Percentiles rank a stretch among this genome's conserved stretches.
phyloP scores from a whole-genome alignment of 208 protist genomes.

The Cochliopodium minus region DNA sequence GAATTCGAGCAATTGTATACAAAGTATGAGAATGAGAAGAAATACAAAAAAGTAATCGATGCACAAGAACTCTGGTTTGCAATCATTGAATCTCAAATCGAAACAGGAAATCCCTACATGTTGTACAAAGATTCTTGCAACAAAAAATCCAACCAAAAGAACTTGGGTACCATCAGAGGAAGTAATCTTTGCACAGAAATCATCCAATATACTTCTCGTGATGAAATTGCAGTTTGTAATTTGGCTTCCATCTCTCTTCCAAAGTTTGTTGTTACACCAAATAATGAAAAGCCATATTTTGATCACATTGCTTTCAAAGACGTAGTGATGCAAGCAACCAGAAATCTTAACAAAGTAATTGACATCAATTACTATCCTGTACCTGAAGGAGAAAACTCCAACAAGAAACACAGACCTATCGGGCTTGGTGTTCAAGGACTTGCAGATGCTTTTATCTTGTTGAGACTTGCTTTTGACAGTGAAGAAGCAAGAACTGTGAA shows the following conservation, averaged over 20 bases:
- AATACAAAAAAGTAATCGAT: constrained; percentile 53
- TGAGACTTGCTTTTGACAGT: constrained; percentile 81
- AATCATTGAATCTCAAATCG: constrained; percentile 92
- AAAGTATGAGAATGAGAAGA: constrained; percentile 69
- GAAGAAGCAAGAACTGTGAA: constrained; percentile 74
- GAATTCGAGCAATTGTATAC: constrained; percentile 80
- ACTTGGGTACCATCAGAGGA: constrained; percentile 94
- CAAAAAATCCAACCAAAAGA: constrained; percentile 94
- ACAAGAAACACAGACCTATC: constrained; percentile 88
- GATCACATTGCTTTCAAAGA: constrained; percentile 63
- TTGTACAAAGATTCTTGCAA: constrained; percentile 98
- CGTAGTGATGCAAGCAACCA: constrained; percentile 71
- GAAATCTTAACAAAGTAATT: constrained; percentile 94
- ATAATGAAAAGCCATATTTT: constrained; percentile 43
- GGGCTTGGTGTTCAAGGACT: constrained; percentile 96
- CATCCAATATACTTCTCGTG: constrained; percentile 84
- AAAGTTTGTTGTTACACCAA: constrained; percentile 68
- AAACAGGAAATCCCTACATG: constrained; percentile 96
- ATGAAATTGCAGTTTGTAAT: constrained; percentile 96
- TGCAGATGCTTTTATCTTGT: constrained; percentile 83
- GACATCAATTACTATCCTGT: constrained; percentile 96
- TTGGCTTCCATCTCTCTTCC: constrained; percentile 92
- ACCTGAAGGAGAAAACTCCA: constrained; percentile 68
- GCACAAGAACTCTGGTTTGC: constrained; percentile 94
- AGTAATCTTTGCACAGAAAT: constrained; percentile 98